A percentile compares a stretch with the other conserved stretches of the same genome.
phyloP scores from a whole-genome alignment of 2,329 filamentous ascomycete species.

The Neofusicoccum umdonicola region DNA sequence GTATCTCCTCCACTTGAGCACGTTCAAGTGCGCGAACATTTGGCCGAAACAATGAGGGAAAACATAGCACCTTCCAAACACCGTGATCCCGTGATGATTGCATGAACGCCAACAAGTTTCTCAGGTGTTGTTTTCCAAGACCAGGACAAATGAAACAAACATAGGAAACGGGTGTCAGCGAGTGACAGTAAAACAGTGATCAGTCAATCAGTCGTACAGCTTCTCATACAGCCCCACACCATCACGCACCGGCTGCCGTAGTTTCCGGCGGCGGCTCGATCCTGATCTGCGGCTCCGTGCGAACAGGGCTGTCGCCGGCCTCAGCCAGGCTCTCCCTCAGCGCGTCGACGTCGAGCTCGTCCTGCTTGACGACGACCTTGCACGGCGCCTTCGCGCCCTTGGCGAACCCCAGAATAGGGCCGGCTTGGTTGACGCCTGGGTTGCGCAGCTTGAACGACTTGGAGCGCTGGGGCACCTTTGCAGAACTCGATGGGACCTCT shows the following conservation, averaged over 20 bases:
- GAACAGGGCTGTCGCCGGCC: constrained; percentile 15
- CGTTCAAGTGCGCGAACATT: background rate
- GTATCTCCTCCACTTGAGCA: constrained; percentile 5
- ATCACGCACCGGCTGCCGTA: constrained; percentile 3
- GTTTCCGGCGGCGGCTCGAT: constrained; percentile 13
- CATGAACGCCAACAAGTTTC: background rate
- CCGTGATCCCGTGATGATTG: background rate
- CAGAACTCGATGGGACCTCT: background rate
- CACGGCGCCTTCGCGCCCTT: constrained; percentile 30
- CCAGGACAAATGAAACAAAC: background rate
- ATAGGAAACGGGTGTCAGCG: background rate
- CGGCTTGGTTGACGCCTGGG: constrained; percentile 38
- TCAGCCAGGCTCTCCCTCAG: constrained; percentile 37
- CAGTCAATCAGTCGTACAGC: background rate
- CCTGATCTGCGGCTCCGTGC: constrained; percentile 13
- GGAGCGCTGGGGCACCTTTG: background rate
- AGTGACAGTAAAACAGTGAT: background rate
- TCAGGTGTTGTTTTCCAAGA: background rate
- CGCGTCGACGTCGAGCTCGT: constrained; percentile 38
- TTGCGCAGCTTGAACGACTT: constrained; percentile 24
- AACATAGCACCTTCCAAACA: background rate
- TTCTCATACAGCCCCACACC: background rate
- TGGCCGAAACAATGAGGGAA: background rate
- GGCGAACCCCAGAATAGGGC: constrained; percentile 39
- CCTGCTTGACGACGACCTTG: constrained; percentile 29